Conservation (phyloP, 2,329 filamentous ascomycete species). For the Erysiphe pisi region DNA sequence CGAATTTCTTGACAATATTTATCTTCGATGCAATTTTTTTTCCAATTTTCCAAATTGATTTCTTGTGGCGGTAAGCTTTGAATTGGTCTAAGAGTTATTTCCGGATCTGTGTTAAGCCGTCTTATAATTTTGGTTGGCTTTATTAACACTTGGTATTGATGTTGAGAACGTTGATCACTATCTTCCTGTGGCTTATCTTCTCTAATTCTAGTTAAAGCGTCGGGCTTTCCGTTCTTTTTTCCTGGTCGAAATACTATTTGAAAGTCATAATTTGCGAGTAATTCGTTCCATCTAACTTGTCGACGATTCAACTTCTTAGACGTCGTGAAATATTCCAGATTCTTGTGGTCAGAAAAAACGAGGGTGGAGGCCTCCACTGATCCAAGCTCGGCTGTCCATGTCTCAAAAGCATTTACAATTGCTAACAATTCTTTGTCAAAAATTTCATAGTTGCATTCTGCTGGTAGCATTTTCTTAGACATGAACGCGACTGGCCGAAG, state of each 20-base stretch:
- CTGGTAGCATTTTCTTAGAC: background rate
- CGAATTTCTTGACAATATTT: background rate
- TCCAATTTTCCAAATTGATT: background rate
- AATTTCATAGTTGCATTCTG: conserved; percentile 20
- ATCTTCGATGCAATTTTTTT: background rate
- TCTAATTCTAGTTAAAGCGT: background rate
- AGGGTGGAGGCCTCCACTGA: background rate
- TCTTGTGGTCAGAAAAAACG: background rate
- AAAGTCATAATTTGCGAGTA: too few relatives aligned
- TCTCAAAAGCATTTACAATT: conserved; percentile 11
- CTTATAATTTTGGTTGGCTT: background rate
- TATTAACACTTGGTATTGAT: background rate
- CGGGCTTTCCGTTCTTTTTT: background rate
- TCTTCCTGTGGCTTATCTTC: background rate
- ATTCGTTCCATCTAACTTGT: too few relatives aligned
- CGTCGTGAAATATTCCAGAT: background rate
- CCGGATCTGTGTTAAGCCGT: background rate
- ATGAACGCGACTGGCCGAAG: background rate
- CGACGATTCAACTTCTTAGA: too few relatives aligned
- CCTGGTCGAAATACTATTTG: too few relatives aligned
- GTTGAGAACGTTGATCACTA: background rate
- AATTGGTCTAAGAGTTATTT: background rate
- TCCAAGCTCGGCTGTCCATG: background rate
- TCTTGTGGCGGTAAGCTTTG: background rate
- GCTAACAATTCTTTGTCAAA: background rate